Percentiles rank a stretch among this genome's conserved stretches.
These are phyloP conservation scores for Colletotrichum neosansevieriae DNA, from an alignment of 2,329 filamentous ascomycete genomes.

Conservation along the genomic window DNA sequence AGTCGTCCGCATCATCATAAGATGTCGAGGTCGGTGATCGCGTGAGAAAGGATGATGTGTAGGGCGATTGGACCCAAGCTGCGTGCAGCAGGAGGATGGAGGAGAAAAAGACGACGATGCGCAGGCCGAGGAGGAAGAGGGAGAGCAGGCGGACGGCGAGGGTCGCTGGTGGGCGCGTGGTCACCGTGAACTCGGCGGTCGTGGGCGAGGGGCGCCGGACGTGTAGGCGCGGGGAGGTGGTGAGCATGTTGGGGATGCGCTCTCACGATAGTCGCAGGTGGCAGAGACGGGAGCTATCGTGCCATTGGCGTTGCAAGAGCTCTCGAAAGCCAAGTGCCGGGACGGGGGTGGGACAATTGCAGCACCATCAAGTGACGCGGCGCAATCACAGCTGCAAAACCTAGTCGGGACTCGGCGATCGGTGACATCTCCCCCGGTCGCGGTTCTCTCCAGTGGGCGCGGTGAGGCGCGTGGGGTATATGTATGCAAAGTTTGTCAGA, in stretches of 20 bases:
- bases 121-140: constrained; percentile 56
- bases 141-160: constrained; percentile 61
- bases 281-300: background rate
- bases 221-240: constrained; percentile 69
- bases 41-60: constrained; percentile 41
- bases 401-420: constrained; percentile 7
- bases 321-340: background rate
- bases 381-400: background rate
- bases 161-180: constrained; percentile 74
- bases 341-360: no score
- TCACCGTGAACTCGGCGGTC: constrained; percentile 92
- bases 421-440: constrained; percentile 6
- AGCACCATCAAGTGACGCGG: background rate
- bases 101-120: constrained; percentile 56
- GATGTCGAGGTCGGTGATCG: constrained; percentile 26
- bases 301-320: constrained; percentile 9
- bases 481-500: rapidly evolving
- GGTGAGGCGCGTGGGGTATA: constrained; percentile 2
- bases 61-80: constrained; percentile 55
- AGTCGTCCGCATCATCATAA: constrained; percentile 19
- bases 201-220: constrained; percentile 82
- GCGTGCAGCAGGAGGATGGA: constrained; percentile 59
- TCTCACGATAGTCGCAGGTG: no score
- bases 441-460: background rate
- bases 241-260: constrained; percentile 65